Evolutionary conservation across 345 rosid genomes (phyloP).

Genomic region (Syzygium aqueum): DNA sequence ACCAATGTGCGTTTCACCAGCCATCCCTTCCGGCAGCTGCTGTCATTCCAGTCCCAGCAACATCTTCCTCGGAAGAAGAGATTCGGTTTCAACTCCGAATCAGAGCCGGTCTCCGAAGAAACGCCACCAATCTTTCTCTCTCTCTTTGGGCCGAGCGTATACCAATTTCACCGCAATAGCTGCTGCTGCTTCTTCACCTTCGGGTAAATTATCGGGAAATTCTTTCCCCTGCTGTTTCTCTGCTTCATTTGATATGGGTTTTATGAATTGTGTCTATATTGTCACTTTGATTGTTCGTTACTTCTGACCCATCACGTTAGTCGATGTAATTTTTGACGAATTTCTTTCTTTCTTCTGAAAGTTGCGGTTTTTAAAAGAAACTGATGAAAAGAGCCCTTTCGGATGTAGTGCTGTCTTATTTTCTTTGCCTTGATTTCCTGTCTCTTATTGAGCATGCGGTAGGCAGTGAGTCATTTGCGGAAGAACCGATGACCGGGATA

Average conservation of each 20-base stretch:
- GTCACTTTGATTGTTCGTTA: not conserved
- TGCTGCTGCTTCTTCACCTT: not conserved
- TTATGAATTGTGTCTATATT: not conserved
- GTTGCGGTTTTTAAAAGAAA: not conserved
- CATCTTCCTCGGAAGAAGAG: not conserved
- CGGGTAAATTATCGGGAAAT: not conserved
- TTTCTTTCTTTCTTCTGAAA: not conserved
- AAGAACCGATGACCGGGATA: conserved; percentile 60
- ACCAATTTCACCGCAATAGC: not conserved
- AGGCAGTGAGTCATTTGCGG: conserved; percentile 43
- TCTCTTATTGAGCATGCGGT: conserved; percentile 19
- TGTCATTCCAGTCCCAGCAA: not conserved
- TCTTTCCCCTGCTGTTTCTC: not conserved
- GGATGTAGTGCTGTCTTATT: not conserved
- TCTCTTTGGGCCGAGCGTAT: not conserved
- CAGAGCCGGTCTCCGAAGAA: not conserved
- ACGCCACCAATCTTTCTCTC: not conserved
- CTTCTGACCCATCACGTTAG: not conserved
- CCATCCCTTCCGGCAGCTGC: not conserved
- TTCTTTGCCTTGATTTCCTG: not conserved
- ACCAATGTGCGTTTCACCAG: not conserved
- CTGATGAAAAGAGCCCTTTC: not conserved
- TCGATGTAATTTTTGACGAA: not conserved
- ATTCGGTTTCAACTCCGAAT: not conserved
- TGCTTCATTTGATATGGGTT: not conserved